A percentile compares a stretch with the other conserved stretches of the same genome.
phyloP scores from a whole-genome alignment of 2,329 filamentous ascomycete species.

The Clathrospora elynae region DNA sequence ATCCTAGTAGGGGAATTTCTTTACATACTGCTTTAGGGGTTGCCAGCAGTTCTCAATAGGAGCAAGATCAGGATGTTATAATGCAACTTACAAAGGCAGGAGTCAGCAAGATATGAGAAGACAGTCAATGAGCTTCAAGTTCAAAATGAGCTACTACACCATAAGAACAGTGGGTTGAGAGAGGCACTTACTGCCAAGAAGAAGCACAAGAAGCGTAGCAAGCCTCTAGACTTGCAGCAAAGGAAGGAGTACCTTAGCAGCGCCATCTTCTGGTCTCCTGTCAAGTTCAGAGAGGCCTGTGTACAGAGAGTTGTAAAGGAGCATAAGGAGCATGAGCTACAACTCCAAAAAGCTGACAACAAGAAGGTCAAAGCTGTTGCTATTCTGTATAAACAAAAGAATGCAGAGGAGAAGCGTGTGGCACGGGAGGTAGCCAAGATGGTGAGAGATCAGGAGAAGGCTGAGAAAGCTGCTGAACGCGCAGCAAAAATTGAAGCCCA shows the following conservation, averaged over 20 bases:
- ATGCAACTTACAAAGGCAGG: too few relatives aligned
- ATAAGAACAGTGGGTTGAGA: too few relatives aligned
- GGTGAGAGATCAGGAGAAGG: not conserved
- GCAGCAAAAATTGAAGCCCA: too few relatives aligned
- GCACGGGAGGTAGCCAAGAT: not conserved
- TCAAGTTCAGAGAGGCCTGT: not conserved
- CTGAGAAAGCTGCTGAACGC: not conserved
- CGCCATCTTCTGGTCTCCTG: not conserved
- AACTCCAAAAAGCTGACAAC: not conserved
- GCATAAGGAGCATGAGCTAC: not conserved
- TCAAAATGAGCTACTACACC: too few relatives aligned
- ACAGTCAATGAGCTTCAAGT: not conserved
- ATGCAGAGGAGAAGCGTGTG: not conserved
- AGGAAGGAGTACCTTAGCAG: not conserved
- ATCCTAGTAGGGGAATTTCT: too few relatives aligned
- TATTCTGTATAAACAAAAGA: not conserved
- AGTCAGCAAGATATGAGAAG: too few relatives aligned
- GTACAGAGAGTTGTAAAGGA: not conserved
- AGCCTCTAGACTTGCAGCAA: slow-evolving; percentile 1
- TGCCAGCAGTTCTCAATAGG: too few relatives aligned
- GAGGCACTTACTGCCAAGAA: too few relatives aligned
- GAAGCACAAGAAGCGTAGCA: too few relatives aligned
- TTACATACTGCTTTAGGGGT: too few relatives aligned
- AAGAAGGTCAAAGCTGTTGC: not conserved
- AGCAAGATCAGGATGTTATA: too few relatives aligned